Evolutionary conservation across 495 filamentous ascomycete genomes (phyloP).

Genomic region (Penicillium subrubescens): DNA sequence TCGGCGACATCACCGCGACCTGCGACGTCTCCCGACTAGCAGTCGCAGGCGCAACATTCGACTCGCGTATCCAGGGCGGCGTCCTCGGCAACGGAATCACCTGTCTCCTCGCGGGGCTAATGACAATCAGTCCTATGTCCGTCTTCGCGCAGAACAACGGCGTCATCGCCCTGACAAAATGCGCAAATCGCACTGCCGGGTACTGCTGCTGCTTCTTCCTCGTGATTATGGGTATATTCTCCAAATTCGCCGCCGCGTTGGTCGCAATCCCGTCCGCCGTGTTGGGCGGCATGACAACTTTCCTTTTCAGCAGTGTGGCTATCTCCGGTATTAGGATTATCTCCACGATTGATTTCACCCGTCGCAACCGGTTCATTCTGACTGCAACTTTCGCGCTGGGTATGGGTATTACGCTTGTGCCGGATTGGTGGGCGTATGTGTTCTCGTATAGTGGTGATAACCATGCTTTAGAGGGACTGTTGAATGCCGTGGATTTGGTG

Average conservation of each 20-base stretch:
- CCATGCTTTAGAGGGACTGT: slow-evolving; percentile 70
- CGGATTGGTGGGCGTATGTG: slow-evolving; percentile 72
- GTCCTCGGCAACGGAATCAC: slow-evolving; percentile 76
- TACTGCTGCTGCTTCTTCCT: slow-evolving; percentile 80
- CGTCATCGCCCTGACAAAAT: slow-evolving; percentile 86
- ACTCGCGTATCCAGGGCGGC: slow-evolving; percentile 89
- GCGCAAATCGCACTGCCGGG: slow-evolving; percentile 85
- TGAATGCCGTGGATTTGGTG: slow-evolving; percentile 79
- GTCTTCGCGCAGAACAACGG: slow-evolving; percentile 89
- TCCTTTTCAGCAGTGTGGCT: slow-evolving; percentile 82
- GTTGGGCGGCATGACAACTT: slow-evolving; percentile 91
- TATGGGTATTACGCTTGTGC: slow-evolving; percentile 79
- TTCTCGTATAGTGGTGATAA: slow-evolving; percentile 76
- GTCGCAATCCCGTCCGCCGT: slow-evolving; percentile 81
- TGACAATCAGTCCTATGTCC: slow-evolving; percentile 83
- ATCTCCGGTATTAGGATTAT: slow-evolving; percentile 88
- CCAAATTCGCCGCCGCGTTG: slow-evolving; percentile 88
- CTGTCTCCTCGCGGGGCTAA: slow-evolving; percentile 76
- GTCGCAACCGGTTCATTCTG: slow-evolving; percentile 86
- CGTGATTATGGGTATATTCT: slow-evolving; percentile 85
- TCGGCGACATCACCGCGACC: slow-evolving; percentile 65
- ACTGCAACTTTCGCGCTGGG: slow-evolving; percentile 77
- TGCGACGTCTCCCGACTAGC: slow-evolving; percentile 82
- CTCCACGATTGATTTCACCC: slow-evolving; percentile 73
- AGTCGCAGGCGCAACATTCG: slow-evolving; percentile 77